A percentile compares a stretch with the other conserved stretches of the same genome.
Conservation (phyloP, 257 asterid species). For the Catharanthus roseus region DNA sequence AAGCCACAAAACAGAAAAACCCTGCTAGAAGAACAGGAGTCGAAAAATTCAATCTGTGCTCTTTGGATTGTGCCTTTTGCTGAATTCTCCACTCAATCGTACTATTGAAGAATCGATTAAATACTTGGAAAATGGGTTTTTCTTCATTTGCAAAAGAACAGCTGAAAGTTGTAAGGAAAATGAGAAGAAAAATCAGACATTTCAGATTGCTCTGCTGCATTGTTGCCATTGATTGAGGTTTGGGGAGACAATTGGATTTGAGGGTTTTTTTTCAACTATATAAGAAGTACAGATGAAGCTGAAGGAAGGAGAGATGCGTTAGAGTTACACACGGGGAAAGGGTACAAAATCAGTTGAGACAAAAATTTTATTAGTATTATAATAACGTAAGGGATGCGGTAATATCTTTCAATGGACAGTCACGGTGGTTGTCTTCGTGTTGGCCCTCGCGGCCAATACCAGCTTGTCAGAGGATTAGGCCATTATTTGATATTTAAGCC, state of each 20-base stretch:
- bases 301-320: no score
- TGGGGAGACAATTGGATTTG: not conserved
- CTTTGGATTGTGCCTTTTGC: conserved; percentile 8
- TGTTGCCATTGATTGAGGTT: not conserved
- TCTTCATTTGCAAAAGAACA: conserved; percentile 29
- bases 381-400: no score
- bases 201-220: conserved; percentile 3
- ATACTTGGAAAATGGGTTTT: conserved; percentile 1
- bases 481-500: no score
- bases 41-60: conserved; percentile 9
- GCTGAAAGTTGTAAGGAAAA: conserved; percentile 19
- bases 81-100: conserved; percentile 24
- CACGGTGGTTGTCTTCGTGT: no score
- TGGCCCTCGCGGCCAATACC: no score
- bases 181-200: conserved; percentile 17
- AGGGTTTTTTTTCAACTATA: no score
- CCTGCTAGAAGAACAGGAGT: conserved; percentile 35
- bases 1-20: conserved; percentile 47
- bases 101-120: conserved; percentile 21
- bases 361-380: no score
- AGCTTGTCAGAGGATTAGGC: no score
- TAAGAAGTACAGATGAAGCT: no score
- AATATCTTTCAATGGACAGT: no score
- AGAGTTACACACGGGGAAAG: no score
- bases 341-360: no score